Conservation (phyloP, 305 asterid species). For the Rubia tinctorum region DNA sequence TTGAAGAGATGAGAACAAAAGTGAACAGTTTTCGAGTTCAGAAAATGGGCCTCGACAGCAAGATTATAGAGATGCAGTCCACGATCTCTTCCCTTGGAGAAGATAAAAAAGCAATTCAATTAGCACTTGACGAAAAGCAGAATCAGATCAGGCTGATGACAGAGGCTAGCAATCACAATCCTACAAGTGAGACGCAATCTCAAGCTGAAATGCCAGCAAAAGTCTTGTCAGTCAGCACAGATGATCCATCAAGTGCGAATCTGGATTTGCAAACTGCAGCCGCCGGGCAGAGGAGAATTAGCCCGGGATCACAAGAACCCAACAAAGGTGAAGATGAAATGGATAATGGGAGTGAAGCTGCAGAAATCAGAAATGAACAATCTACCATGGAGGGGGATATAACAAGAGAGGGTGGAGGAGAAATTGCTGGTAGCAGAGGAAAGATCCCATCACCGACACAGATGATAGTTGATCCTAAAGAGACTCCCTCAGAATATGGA, state of each 20-base stretch:
- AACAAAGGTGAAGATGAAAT: conserved; percentile 8
- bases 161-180: conserved; percentile 15
- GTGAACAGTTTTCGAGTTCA: conserved; percentile 38
- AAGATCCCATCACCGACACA: conserved; percentile 17
- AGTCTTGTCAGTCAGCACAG: conserved; percentile 32
- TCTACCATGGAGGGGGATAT: too few species aligned
- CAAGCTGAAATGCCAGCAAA: conserved; percentile 30
- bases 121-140: conserved; percentile 48
- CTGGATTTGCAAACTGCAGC: conserved; percentile 19
- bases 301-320: conserved; percentile 2
- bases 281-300: neutral
- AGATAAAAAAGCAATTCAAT: conserved; percentile 43
- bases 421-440: neutral
- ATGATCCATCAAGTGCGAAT: conserved; percentile 29
- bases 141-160: conserved; percentile 41
- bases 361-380: too few species aligned
- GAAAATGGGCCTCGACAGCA: conserved; percentile 40
- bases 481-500: conserved; percentile 13
- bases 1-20: conserved; percentile 54
- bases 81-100: conserved; percentile 56
- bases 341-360: neutral
- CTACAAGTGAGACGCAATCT: conserved; percentile 34
- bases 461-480: conserved; percentile 19
- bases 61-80: conserved; percentile 52
- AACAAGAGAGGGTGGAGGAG: too few species aligned